A percentile compares a stretch with the other conserved stretches of the same genome.
These are phyloP conservation scores for Cryomyces antarcticus DNA, from an alignment of 495 filamentous ascomycete genomes.

Conservation along the genomic window DNA sequence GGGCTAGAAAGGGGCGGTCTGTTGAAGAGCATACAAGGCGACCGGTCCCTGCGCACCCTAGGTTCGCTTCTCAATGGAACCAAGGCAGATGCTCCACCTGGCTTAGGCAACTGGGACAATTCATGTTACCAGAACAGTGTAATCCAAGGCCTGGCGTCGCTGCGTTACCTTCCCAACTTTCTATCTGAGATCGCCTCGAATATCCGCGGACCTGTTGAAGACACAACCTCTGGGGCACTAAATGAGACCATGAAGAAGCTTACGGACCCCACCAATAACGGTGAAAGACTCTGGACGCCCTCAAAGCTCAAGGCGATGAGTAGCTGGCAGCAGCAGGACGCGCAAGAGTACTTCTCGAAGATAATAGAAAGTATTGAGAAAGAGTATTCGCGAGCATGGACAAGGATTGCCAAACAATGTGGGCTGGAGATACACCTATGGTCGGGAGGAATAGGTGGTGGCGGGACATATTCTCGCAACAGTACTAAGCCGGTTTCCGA, in stretches of 20 bases:
- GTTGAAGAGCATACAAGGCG: conserved; percentile 27
- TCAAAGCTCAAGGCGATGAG: conserved; percentile 65
- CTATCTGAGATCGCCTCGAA: conserved; percentile 22
- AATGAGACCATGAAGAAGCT: conserved; percentile 42
- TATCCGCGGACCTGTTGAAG: conserved; percentile 5
- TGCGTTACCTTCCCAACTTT: conserved; percentile 37
- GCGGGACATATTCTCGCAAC: neutral
- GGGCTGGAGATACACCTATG: conserved; percentile 15
- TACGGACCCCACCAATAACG: conserved; percentile 44
- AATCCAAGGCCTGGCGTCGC: conserved; percentile 61
- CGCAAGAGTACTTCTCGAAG: conserved; percentile 92
- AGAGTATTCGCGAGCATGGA: conserved; percentile 34
- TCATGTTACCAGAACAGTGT: conserved; percentile 98
- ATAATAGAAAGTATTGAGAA: conserved; percentile 72
- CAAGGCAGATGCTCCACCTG: conserved; percentile 35
- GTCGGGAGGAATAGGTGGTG: neutral
- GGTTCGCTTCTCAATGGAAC: conserved; percentile 22
- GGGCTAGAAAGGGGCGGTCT: conserved; percentile 38
- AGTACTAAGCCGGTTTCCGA: neutral
- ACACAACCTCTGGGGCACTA: conserved; percentile 33
- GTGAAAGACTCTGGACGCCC: conserved; percentile 57
- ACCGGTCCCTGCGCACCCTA: conserved; percentile 23
- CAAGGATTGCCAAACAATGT: neutral
- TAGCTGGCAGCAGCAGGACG: conserved; percentile 92
- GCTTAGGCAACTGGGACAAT: conserved; percentile 79